Evolutionary conservation across 2,329 filamentous ascomycete species (phyloP), one percentile per base, ranked within the genome.

Genomic region (Ascochyta clinopodiicola): DNA sequence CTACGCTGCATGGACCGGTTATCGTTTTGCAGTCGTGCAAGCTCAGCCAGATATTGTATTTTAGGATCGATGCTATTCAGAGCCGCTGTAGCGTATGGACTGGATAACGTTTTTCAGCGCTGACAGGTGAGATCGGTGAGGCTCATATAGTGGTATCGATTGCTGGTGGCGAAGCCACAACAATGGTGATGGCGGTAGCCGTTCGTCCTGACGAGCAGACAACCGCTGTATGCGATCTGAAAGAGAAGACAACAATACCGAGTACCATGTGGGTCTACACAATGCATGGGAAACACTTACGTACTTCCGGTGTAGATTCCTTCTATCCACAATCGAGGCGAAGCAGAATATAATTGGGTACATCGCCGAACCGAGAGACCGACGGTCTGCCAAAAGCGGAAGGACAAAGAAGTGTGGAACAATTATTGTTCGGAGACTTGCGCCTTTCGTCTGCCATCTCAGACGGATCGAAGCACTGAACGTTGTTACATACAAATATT

Each of bases 251-350:
- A 13, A 32, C 9, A 25, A 6, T 21, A 13, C 37, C 36, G 36
- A 9, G 46, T 47, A 37, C 34, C 36, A 35, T 56, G 43, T 51
- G 52, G 40, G 46, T 27, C 12, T 31, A n/a, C n/a, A 15, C 22
- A 38, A 32, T 8, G 6, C 6, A 42, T 25, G 46, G 46, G 40
- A 50, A 45, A 50, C 36, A 19, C 8, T 36, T 50, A 36, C 46
- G 40, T 32, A 6, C 22, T 24, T 24, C 22, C 22, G 22, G 22
- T 4, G 6, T 24, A 12, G 32, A 34, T 27, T 43, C 32, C 36
- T 51, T 38, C 32, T 42, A 42, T 51, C 43, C 46, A 32, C 52
- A 38, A 31, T 51, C 37, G 46, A 27, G 52, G 46, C 43, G 52
- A 29, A 47, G 46, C 32, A 46, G 36, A 37, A 17, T 6, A 51